Conservation (phyloP, 179 eudicot species). For the Spergularia azorica region DNA sequence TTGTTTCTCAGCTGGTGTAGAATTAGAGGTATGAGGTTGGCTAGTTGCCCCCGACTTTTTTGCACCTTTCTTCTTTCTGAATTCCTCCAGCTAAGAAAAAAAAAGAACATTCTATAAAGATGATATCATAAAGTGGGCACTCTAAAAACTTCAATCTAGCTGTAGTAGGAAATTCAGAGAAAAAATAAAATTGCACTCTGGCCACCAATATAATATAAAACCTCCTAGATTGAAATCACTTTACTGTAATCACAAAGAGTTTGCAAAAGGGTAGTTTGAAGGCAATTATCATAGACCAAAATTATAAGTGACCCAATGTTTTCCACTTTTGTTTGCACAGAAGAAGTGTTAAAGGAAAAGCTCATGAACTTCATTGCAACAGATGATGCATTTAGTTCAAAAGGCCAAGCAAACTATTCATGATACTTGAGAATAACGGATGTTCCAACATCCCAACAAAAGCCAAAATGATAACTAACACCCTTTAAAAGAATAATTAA, state of each 20-base stretch:
- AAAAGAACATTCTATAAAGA: slow-evolving; percentile 13
- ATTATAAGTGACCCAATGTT: too few relatives aligned
- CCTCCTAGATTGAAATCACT: neutral
- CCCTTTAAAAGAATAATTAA: neutral
- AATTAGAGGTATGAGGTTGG: slow-evolving; percentile 38
- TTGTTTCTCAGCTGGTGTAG: slow-evolving; percentile 39
- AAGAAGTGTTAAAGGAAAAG: neutral
- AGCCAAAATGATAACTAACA: neutral
- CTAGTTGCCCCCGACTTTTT: slow-evolving; percentile 50
- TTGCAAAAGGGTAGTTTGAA: neutral
- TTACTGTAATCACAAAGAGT: neutral
- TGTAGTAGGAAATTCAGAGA: neutral
- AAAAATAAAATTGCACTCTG: neutral
- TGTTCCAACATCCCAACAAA: neutral
- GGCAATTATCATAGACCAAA: neutral
- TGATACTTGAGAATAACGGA: neutral
- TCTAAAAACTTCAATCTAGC: slow-evolving; percentile 1
- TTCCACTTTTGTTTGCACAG: neutral
- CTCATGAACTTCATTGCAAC: neutral
- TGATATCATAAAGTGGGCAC: neutral
- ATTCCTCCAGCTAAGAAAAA: slow-evolving; percentile 83
- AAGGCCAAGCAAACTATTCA: neutral
- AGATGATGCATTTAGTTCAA: neutral
- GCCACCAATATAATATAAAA: slow-evolving; percentile 1
- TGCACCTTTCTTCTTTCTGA: slow-evolving; percentile 82